Percentiles rank a stretch among this genome's conserved stretches.
Evolutionary conservation across 352 stramenopile species (phyloP).

Genomic region (Pythium aphanidermatum): DNA sequence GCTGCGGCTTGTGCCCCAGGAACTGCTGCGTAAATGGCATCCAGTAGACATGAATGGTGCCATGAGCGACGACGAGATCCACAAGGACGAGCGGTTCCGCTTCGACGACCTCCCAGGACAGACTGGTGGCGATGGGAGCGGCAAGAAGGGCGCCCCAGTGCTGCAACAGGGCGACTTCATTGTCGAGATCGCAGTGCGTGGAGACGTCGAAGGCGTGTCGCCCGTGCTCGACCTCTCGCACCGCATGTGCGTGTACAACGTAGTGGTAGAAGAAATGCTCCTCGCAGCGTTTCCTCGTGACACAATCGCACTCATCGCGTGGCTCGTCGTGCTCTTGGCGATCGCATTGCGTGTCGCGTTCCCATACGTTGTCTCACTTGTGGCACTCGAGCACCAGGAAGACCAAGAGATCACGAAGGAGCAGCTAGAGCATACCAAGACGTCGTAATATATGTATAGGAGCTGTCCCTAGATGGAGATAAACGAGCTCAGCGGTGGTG

Average conservation of each 20-base stretch:
- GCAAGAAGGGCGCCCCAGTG: background rate
- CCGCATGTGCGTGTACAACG: constrained; percentile 58
- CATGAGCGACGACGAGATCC: constrained; percentile 5
- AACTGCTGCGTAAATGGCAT: constrained; percentile 27
- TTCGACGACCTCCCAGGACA: constrained; percentile 18
- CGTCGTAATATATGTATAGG: constrained; percentile 6
- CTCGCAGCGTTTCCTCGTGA: constrained; percentile 43
- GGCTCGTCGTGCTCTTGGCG: constrained; percentile 38
- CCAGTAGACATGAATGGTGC: constrained; percentile 7
- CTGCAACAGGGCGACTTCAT: constrained; percentile 19
- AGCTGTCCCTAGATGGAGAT: constrained; percentile 9
- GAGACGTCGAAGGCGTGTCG: constrained; percentile 45
- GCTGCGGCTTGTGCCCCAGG: constrained; percentile 39
- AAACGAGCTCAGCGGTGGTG: constrained; percentile 15
- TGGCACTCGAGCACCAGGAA: constrained; percentile 34
- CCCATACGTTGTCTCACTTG: constrained; percentile 48
- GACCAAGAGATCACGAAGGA: constrained; percentile 24
- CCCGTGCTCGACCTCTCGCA: constrained; percentile 26
- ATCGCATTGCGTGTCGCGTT: constrained; percentile 28
- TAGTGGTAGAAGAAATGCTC: constrained; percentile 68
- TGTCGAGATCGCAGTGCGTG: constrained; percentile 26
- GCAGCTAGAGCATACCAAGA: constrained; percentile 16
- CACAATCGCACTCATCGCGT: constrained; percentile 49
- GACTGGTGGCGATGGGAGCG: background rate
- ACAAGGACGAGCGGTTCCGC: constrained; percentile 18